These are phyloP conservation scores for Leishmania gerbilli DNA, from an alignment of 208 protist genomes.

Conservation along the genomic window DNA sequence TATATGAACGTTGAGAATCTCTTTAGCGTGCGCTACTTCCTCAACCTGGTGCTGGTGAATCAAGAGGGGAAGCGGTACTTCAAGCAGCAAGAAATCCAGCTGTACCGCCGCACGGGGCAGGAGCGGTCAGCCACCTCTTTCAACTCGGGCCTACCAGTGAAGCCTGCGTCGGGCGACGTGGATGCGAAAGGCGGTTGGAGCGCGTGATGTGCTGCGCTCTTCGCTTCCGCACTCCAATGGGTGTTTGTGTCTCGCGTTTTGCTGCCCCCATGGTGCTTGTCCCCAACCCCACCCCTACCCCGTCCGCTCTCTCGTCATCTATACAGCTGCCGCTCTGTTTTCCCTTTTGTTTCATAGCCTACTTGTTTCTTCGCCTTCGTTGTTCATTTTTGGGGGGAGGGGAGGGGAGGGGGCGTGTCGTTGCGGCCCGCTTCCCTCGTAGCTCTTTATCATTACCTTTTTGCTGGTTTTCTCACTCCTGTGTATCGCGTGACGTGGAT, in stretches of 20 bases:
- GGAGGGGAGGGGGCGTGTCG: neutral
- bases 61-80: conserved; percentile 84
- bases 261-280: neutral
- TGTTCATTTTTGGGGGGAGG: neutral
- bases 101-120: conserved; percentile 78
- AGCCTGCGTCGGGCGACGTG: neutral
- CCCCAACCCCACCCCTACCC: neutral
- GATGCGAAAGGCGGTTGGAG: conserved; percentile 2
- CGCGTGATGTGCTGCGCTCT: neutral
- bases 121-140: conserved; percentile 24
- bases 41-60: conserved; percentile 87
- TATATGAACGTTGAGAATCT: conserved; percentile 63
- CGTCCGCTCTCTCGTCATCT: neutral
- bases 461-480: neutral
- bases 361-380: neutral
- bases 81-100: conserved; percentile 88
- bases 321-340: neutral
- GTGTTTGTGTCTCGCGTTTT: neutral
- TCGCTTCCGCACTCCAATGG: neutral
- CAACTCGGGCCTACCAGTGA: neutral
- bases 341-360: neutral
- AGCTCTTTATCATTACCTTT: neutral
- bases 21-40: conserved; percentile 85
- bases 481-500: neutral
- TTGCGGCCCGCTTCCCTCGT: neutral